Percentiles rank a stretch among this genome's conserved stretches.
These are phyloP conservation scores for Pichia membranifaciens DNA, from an alignment of 805 yeast species.

Conservation along the genomic window DNA sequence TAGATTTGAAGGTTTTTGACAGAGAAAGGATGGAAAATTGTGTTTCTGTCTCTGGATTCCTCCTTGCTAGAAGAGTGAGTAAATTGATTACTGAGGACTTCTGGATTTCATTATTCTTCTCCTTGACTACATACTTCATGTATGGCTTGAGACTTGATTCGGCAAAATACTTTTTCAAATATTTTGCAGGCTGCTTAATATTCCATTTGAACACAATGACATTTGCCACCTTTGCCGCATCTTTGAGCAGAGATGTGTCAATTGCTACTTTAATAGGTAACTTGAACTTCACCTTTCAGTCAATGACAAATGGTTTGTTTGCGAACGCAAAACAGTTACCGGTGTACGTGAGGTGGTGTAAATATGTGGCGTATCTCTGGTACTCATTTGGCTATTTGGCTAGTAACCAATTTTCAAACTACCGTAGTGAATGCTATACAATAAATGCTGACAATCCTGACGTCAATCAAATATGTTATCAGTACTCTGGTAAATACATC, in stretches of 20 bases:
- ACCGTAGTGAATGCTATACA: slow-evolving; percentile 47
- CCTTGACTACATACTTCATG: slow-evolving; percentile 68
- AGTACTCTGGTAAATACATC: slow-evolving; percentile 51
- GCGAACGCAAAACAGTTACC: slow-evolving; percentile 71
- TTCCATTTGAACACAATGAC: slow-evolving; percentile 52
- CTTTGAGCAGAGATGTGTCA: slow-evolving; percentile 56
- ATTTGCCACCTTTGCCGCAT: slow-evolving; percentile 46
- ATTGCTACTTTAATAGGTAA: slow-evolving; percentile 58
- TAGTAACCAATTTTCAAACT: slow-evolving; percentile 61
- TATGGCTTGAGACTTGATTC: slow-evolving; percentile 53
- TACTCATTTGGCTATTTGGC: slow-evolving; percentile 66
- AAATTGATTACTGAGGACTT: slow-evolving; percentile 66
- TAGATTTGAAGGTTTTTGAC: slow-evolving; percentile 51
- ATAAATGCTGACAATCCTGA: slow-evolving; percentile 30
- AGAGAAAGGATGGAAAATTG: slow-evolving; percentile 69
- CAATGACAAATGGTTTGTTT: slow-evolving; percentile 77
- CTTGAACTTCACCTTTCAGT: slow-evolving; percentile 60
- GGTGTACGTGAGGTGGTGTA: slow-evolving; percentile 81
- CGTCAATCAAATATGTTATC: slow-evolving; percentile 35
- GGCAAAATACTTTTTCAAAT: slow-evolving; percentile 51
- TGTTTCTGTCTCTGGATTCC: slow-evolving; percentile 60
- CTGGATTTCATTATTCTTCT: slow-evolving; percentile 52
- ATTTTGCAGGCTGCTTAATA: slow-evolving; percentile 53
- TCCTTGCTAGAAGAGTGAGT: slow-evolving; percentile 59
- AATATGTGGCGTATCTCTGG: slow-evolving; percentile 72